phyloP scores from a whole-genome alignment of 176 grass and related monocot genomes.

The Stipa capillata region DNA sequence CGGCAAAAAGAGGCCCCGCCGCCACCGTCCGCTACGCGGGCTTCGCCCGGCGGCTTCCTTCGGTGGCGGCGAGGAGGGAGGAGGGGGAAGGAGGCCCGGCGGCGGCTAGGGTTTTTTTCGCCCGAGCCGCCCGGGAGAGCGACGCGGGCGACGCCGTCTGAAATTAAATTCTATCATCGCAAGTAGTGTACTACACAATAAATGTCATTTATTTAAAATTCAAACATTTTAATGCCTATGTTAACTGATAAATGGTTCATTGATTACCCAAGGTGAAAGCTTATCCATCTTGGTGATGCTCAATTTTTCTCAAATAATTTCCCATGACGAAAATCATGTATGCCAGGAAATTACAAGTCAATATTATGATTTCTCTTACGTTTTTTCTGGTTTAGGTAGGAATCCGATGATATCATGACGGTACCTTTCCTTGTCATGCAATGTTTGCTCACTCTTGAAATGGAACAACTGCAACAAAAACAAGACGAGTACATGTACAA shows the following conservation, averaged over 20 bases:
- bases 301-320: not conserved
- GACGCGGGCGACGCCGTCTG: no score
- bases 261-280: not conserved
- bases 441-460: slow-evolving; percentile 7
- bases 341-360: not conserved
- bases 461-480: not conserved
- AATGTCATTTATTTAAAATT: not conserved
- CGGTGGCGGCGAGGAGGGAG: no score
- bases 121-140: no score
- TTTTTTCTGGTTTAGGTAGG: slow-evolving; percentile 36
- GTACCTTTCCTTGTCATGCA: slow-evolving; percentile 18
- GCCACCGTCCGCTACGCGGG: no score
- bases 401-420: not conserved
- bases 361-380: not conserved
- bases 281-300: not conserved
- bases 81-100: no score
- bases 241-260: not conserved
- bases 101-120: no score
- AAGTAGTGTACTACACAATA: not conserved
- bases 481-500: not conserved
- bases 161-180: not conserved
- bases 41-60: no score
- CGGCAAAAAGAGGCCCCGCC: no score
- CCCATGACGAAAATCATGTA: not conserved
- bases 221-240: not conserved